Base-by-base conservation (phyloP, 306 rosid genomes). In the Cucumis melo region DNA sequence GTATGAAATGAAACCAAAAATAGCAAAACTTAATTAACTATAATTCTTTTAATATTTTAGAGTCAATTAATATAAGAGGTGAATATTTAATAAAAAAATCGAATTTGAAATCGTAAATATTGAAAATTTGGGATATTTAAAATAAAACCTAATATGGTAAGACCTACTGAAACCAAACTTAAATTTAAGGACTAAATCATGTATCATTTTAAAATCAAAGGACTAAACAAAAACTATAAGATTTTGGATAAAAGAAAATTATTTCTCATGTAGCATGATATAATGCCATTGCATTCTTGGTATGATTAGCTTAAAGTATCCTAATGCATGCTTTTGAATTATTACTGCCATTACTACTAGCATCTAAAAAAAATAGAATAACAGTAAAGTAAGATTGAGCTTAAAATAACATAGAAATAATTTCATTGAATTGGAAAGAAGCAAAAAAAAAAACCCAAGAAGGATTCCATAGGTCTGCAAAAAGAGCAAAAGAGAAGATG, bases 401-500 rank as follows among this genome's bases (percentile, higher is more conserved):
- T 32, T 32, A 32, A 71, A 46, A 66, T 66, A 66, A 39, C 39
- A 66, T 10, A 41, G 17, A 41, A 66, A 66, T n/a, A 13, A 46
- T 8, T 27, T 27, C 14, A 32, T 71, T 71, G 39, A 13, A 32
- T 19, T 10, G 16, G 14, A 50, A 50, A 50, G 16, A 46, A n/a
- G n/a, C n/a, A n/a, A 54, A 46, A 17, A 2, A 48, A 29, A 6
- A 17, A 39, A 39, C 23, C 46, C 17, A 5, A 54, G 24, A 34
- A 13, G 50, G 32, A 57, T 54, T 50, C 29, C 78, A 74, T 3
- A 21, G 78, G 78, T 55, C 63, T 57, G 65, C 65, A 74, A 74
- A 54, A 74, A 55, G 78, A 74, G 78, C 65, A 74, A 74, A 62
- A 46, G 36, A 39, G 78, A 74, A 74, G 53, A 74, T 55, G 78